phyloP scores from a whole-genome alignment of 78 protist genomes.

The Tieghemostelium lacteum region DNA sequence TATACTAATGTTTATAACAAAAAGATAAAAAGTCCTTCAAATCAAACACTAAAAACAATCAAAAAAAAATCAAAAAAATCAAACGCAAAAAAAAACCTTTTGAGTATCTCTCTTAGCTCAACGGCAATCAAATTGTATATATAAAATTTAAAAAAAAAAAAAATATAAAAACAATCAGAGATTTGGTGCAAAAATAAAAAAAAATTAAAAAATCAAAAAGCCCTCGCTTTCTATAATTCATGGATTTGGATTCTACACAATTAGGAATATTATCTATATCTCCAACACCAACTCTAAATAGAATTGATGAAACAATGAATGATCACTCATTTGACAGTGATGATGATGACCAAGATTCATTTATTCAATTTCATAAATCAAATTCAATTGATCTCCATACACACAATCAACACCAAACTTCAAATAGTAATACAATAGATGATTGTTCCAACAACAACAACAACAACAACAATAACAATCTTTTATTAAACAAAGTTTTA shows the following conservation, averaged over 20 bases:
- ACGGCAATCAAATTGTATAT: no score
- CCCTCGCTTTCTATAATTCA: neutral
- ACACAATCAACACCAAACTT: no score
- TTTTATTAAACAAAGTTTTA: conserved; percentile 2
- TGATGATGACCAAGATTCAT: neutral
- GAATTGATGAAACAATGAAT: neutral
- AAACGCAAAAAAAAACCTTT: neutral
- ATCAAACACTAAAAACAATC: no score
- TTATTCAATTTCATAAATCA: no score
- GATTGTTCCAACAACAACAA: neutral
- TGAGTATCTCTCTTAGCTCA: neutral
- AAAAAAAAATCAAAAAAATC: neutral
- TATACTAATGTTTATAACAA: no score
- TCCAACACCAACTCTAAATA: neutral
- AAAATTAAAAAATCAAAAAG: no score
- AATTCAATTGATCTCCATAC: no score
- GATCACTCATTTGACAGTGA: neutral
- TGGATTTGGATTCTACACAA: neutral
- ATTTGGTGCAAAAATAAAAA: neutral
- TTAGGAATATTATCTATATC: neutral
- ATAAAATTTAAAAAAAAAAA: no score
- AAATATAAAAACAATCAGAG: neutral
- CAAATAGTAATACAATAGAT: neutral
- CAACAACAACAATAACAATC: conserved; percentile 12
- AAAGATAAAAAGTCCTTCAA: no score